phyloP scores from a whole-genome alignment of 768 basidiomycete species.

The Dioszegia hungarica region DNA sequence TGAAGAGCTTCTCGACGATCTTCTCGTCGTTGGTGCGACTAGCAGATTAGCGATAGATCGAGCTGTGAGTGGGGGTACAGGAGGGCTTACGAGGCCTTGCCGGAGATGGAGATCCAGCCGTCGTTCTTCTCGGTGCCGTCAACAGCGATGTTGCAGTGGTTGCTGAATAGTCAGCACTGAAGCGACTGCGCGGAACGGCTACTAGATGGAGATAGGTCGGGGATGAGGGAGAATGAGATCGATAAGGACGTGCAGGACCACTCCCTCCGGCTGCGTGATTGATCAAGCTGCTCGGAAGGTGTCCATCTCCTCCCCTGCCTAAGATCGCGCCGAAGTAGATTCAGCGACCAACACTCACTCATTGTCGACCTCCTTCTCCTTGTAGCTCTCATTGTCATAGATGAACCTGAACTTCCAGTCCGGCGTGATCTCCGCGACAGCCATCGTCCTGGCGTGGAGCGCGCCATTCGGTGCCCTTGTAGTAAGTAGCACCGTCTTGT shows the following conservation, averaged over 20 bases:
- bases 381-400: slow-evolving; percentile 41
- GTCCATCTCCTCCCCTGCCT: background rate
- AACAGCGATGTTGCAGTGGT: slow-evolving; percentile 78
- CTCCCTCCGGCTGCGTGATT: no score
- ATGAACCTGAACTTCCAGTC: slow-evolving; percentile 45
- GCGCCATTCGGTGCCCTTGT: slow-evolving; percentile 64
- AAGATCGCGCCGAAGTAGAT: background rate
- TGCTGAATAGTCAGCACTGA: slow-evolving; percentile 47
- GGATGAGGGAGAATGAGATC: background rate
- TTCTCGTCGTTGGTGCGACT: slow-evolving; percentile 52
- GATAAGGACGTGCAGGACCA: no score
- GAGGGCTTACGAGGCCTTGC: slow-evolving; percentile 61
- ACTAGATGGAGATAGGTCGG: background rate
- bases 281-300: no score
- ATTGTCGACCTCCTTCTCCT: slow-evolving; percentile 36
- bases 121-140: slow-evolving; percentile 57
- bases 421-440: slow-evolving; percentile 56
- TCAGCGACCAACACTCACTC: slow-evolving; percentile 34
- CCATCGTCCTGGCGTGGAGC: slow-evolving; percentile 78
- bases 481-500: slow-evolving; percentile 70
- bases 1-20: slow-evolving; percentile 45
- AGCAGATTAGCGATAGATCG: slow-evolving; percentile 5
- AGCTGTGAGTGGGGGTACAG: background rate
- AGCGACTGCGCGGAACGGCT: slow-evolving; percentile 36
- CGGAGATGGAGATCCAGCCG: slow-evolving; percentile 78